Base-by-base conservation (phyloP, 2,329 filamentous ascomycete species). In the Talaromyces sp. region DNA sequence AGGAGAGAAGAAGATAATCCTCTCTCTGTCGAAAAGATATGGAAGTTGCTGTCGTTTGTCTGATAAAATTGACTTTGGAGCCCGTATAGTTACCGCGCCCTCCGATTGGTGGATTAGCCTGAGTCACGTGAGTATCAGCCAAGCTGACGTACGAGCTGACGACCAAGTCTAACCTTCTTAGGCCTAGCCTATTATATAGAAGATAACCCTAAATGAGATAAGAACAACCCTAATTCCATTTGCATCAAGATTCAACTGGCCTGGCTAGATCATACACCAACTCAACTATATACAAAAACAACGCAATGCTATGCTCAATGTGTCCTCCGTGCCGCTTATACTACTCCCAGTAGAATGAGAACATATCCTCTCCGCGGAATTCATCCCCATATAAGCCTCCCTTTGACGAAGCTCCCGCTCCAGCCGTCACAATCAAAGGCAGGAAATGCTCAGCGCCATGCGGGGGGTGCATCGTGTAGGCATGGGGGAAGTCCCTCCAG, bases 281-380 rank as follows among this genome's bases (percentile, higher is more conserved):
- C 31, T 40, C 8, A 11, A 45, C 3, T 15, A 47, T 31, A 60
- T 13, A 29, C 27, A 22, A 25, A 19, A 49, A 7, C 8, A 60
- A 45, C 5, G 17, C 38, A 49, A 51, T 25, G 15, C 58, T 34
- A 49, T 27, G 31, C 13, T 36, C 11, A n/a, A 22, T 31, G 19
- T 45, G 15, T 19, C 25, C 5, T 27, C 11, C 1, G 1, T 15
- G 5, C 5, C 5, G 13, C 5, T 22, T 6, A 11, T 5, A 5
- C 27, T 61, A 65, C 51, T 65, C 60, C 64, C 64, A 65, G 49
- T 65, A 65, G 27, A 62, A 65, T 10, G 64, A 65, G 17, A 65
- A 65, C 64, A 65, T 65, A 17, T 62, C 43, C 1, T 31, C 56
- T 25, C 64, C 64, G 0, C 25, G 43, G 19, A 49, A 65, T 5